phyloP scores from a whole-genome alignment of 1,139 yeast genomes.

The Yamadazyma dendronema region DNA sequence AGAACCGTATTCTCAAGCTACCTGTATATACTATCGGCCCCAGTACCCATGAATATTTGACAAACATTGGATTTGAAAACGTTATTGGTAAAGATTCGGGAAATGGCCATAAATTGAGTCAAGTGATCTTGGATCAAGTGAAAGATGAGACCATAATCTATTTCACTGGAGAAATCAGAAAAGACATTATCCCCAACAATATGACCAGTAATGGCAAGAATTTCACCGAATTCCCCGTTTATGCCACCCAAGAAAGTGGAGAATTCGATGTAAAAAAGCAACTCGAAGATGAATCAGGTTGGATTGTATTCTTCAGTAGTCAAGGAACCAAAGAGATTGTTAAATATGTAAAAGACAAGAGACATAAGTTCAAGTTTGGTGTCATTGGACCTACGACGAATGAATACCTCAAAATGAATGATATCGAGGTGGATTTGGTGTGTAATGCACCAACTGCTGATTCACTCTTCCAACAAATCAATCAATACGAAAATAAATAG shows the following conservation, averaged over 20 bases:
- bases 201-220: constrained; percentile 44
- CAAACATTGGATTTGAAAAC: constrained; percentile 60
- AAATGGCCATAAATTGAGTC: constrained; percentile 71
- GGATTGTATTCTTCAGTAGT: constrained; percentile 90
- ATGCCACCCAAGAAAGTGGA: constrained; percentile 46
- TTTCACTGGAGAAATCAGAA: constrained; percentile 82
- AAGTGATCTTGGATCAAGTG: constrained; percentile 51
- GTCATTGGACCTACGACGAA: constrained; percentile 94
- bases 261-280: constrained; percentile 40
- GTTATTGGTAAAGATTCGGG: constrained; percentile 77
- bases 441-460: constrained; percentile 73
- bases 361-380: constrained; percentile 48
- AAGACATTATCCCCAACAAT: constrained; percentile 74
- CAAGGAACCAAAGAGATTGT: constrained; percentile 76
- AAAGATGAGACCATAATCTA: constrained; percentile 48
- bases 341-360: constrained; percentile 31
- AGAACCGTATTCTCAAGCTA: constrained; percentile 31
- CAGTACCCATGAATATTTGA: constrained; percentile 68
- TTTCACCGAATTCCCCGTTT: constrained; percentile 66
- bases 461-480: constrained; percentile 45
- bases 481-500: constrained; percentile 9
- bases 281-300: constrained; percentile 41
- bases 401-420: constrained; percentile 51
- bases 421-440: constrained; percentile 59
- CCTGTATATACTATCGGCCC: constrained; percentile 87